phyloP scores from a whole-genome alignment of 495 filamentous ascomycete species.

The Penicillium longicatenatum region DNA sequence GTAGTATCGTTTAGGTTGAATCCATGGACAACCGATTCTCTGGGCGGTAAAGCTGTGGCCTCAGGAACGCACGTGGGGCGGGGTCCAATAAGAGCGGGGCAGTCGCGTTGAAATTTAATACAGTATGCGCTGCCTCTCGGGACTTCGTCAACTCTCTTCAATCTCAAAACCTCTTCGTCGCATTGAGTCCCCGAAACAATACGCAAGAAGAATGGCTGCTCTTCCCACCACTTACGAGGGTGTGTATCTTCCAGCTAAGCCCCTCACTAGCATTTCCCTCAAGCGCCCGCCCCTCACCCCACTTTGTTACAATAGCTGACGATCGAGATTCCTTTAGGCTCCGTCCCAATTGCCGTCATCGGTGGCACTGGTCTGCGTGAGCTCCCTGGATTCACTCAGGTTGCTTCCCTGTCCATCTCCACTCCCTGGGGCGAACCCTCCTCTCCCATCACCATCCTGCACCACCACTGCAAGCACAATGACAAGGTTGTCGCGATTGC shows the following conservation, averaged over 20 bases:
- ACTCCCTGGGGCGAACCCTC: slow-evolving; percentile 96
- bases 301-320: slow-evolving; percentile 14
- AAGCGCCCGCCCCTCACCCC: slow-evolving; percentile 23
- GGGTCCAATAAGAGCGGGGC: slow-evolving; percentile 22
- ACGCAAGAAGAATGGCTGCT: slow-evolving; percentile 53
- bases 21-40: not conserved
- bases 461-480: slow-evolving; percentile 67
- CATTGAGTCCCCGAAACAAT: slow-evolving; percentile 39
- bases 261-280: not conserved
- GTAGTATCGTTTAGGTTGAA: too few species aligned
- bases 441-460: slow-evolving; percentile 85
- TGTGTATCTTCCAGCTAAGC: slow-evolving; percentile 24
- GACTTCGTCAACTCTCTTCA: slow-evolving; percentile 26
- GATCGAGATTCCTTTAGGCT: slow-evolving; percentile 49
- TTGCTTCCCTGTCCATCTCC: slow-evolving; percentile 66
- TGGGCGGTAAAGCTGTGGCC: slow-evolving; percentile 8
- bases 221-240: slow-evolving; percentile 59
- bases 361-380: slow-evolving; percentile 87
- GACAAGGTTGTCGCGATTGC: slow-evolving; percentile 70
- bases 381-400: slow-evolving; percentile 74
- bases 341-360: slow-evolving; percentile 91
- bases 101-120: slow-evolving; percentile 11
- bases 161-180: slow-evolving; percentile 34
- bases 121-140: slow-evolving; percentile 20
- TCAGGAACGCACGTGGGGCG: slow-evolving; percentile 23